Evolutionary conservation across 108 stramenopile genomes (phyloP).

Genomic region (Fragilaria radians): DNA sequence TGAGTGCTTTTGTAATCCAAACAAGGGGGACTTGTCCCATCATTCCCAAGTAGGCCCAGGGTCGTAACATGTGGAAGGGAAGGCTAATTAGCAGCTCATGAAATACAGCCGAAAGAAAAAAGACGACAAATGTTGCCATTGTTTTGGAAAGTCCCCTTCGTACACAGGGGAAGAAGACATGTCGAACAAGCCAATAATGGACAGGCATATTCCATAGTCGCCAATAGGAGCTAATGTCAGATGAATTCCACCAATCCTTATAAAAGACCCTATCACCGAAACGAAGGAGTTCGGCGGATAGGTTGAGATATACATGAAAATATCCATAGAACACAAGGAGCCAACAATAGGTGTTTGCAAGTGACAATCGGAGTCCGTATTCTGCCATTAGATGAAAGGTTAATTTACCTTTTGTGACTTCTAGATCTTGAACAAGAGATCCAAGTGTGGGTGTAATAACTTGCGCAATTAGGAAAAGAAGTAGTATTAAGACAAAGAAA

Average conservation of each 20-base stretch:
- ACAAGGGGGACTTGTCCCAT: conserved; percentile 89
- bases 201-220: conserved; percentile 88
- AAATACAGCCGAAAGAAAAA: conserved; percentile 84
- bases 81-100: conserved; percentile 87
- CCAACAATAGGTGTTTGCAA: conserved; percentile 89
- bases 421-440: conserved; percentile 48
- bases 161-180: conserved; percentile 85
- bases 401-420: conserved; percentile 36
- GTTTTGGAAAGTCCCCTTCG: conserved; percentile 60
- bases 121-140: conserved; percentile 71
- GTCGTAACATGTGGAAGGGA: conserved; percentile 79
- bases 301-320: conserved; percentile 89
- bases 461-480: conserved; percentile 65
- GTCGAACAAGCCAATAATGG: conserved; percentile 91
- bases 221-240: conserved; percentile 86
- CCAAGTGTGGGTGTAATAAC: conserved; percentile 53
- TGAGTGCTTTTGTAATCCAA: conserved; percentile 71
- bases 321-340: conserved; percentile 84
- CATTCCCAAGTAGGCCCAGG: conserved; percentile 88
- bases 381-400: conserved; percentile 52
- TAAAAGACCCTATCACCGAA: conserved; percentile 91
- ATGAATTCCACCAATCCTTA: conserved; percentile 80
- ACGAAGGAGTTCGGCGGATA: conserved; percentile 83
- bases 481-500: conserved; percentile 32
- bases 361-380: conserved; percentile 66